Percentiles rank a stretch among this genome's conserved stretches.
These are phyloP conservation scores for Nemania abortiva DNA, from an alignment of 2,329 filamentous ascomycete genomes.

Conservation along the genomic window DNA sequence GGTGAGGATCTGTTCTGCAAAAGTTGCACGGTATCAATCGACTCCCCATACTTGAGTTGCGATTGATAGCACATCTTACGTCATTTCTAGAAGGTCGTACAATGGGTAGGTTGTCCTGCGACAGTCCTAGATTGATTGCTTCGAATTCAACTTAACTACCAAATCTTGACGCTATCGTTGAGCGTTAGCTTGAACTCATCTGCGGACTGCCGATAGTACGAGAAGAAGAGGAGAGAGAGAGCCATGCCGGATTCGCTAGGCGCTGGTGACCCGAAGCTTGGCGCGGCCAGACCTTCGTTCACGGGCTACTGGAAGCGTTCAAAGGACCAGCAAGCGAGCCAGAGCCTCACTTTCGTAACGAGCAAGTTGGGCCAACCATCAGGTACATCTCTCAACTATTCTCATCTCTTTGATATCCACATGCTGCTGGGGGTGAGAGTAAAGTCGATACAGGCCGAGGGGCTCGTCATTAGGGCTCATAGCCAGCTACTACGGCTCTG, in stretches of 20 bases:
- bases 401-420: background rate
- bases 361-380: constrained; percentile 45
- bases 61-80: background rate
- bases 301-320: constrained; percentile 61
- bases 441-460: background rate
- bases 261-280: constrained; percentile 30
- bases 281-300: constrained; percentile 57
- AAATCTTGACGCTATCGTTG: background rate
- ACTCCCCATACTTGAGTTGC: background rate
- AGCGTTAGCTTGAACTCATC: background rate
- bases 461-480: background rate
- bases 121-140: background rate
- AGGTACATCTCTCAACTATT: constrained; percentile 40
- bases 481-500: background rate
- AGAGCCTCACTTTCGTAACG: constrained; percentile 54
- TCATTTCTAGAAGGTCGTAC: background rate
- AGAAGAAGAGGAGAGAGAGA: background rate
- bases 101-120: background rate
- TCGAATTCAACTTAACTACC: background rate
- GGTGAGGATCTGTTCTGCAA: background rate
- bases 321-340: constrained; percentile 54
- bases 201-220: background rate
- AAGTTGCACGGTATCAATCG: background rate
- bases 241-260: constrained; percentile 26
- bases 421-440: background rate